phyloP scores from a whole-genome alignment of 2,329 filamentous ascomycete species.

The Pseudophaeomoniella oleicola region DNA sequence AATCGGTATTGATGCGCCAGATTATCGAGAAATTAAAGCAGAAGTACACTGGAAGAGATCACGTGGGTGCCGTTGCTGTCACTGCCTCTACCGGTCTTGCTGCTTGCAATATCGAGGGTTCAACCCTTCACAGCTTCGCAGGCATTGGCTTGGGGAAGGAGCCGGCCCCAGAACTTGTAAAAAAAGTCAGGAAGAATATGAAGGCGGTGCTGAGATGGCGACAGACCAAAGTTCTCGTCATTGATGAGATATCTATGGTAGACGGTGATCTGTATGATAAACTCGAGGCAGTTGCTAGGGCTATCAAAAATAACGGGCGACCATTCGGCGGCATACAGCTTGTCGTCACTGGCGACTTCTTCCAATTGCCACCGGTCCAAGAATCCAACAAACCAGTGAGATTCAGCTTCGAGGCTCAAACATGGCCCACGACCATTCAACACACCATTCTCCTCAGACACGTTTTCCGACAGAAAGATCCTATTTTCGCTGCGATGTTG shows the following conservation, averaged over 20 bases:
- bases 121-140: conserved; percentile 89
- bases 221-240: conserved; percentile 69
- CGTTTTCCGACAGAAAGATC: conserved; percentile 90
- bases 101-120: conserved; percentile 90
- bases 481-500: conserved; percentile 81
- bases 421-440: conserved; percentile 84
- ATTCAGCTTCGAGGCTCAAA: conserved; percentile 84
- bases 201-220: conserved; percentile 87
- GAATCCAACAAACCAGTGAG: conserved; percentile 60
- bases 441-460: conserved; percentile 92
- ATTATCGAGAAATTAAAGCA: conserved; percentile 70
- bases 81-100: conserved; percentile 93
- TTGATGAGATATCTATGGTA: conserved; percentile 98
- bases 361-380: conserved; percentile 88
- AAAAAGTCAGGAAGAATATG: conserved; percentile 76
- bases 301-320: conserved; percentile 74
- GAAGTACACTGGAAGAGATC: conserved; percentile 56
- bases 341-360: conserved; percentile 93
- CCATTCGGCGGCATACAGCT: conserved; percentile 95
- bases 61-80: conserved; percentile 69
- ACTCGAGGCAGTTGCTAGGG: conserved; percentile 71
- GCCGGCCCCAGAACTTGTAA: conserved; percentile 60
- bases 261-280: conserved; percentile 96
- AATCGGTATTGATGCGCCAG: conserved; percentile 86
- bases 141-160: conserved; percentile 95